Conservation (phyloP, 805 yeast species). For the Candida pseudoglaebosa region DNA sequence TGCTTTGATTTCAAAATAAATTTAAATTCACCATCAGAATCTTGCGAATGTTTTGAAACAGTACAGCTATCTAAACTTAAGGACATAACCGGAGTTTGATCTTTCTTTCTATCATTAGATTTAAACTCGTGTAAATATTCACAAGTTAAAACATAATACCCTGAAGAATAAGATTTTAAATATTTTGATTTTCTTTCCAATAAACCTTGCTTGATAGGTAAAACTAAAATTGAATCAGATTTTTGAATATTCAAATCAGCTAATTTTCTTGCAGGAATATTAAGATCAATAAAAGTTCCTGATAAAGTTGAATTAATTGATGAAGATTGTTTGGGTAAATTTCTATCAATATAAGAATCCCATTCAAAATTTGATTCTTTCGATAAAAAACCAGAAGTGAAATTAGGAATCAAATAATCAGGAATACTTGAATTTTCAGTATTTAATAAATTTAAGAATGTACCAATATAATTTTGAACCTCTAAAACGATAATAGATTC, state of each 20-base stretch:
- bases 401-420: slow-evolving; percentile 58
- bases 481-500: slow-evolving; percentile 84
- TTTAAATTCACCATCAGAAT: slow-evolving; percentile 60
- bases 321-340: slow-evolving; percentile 39
- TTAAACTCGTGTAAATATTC: slow-evolving; percentile 88
- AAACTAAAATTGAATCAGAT: slow-evolving; percentile 65
- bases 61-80: slow-evolving; percentile 74
- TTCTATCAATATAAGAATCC: slow-evolving; percentile 75
- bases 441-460: slow-evolving; percentile 66
- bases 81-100: slow-evolving; percentile 79
- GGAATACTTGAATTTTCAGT: slow-evolving; percentile 72
- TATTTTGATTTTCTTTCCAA: slow-evolving; percentile 89
- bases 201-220: slow-evolving; percentile 64
- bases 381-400: slow-evolving; percentile 54
- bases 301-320: slow-evolving; percentile 15
- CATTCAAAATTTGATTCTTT: slow-evolving; percentile 83
- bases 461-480: slow-evolving; percentile 74
- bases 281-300: slow-evolving; percentile 40
- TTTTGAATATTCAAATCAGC: slow-evolving; percentile 60
- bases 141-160: slow-evolving; percentile 89
- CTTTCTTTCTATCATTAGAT: slow-evolving; percentile 73
- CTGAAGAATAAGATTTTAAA: slow-evolving; percentile 84
- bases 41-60: slow-evolving; percentile 77
- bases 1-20: slow-evolving; percentile 73
- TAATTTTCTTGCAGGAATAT: slow-evolving; percentile 33